Evolutionary conservation across 768 basidiomycete genomes (phyloP), one percentile per base, ranked within the genome.

Genomic region (Omphalotus guepiniiformis): DNA sequence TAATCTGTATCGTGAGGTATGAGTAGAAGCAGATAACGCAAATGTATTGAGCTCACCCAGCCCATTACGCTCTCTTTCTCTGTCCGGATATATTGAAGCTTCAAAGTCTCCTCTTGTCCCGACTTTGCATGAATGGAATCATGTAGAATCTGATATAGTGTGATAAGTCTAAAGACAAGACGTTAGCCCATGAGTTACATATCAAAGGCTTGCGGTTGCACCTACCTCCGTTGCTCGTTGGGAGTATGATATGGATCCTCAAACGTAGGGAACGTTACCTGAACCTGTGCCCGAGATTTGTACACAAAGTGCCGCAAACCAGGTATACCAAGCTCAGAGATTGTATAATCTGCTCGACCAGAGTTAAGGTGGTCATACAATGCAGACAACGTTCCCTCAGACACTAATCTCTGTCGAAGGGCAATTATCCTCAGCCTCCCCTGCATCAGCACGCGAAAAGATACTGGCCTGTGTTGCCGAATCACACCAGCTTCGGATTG

Each of bases 241-340:
- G 69, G 54, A 27, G 70, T 71, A 35, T 85, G 80, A 56, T 96
- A 95, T 5, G 88, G 88, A 15, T 88, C 89, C 59, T 93, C 91
- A 63, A 85, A 94, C n/a, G 65, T 62, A 3, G 96, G 93, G 53
- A 75, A 67, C 0, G 94, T 96, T 28, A 95, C 76, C 61, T 99
- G 96, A 16, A 99, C 93, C 56, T 90, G 81, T 6, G 79, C 71
- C 11, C 91, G 76, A 8, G 89, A 91, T 68, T 97, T 97, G 73
- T 97, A 98, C 39, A 97, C 68, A 60, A 97, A 99, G 63, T 99
- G 96, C 25, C 90, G 80, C 23, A 98, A 67, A 2, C 93, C 93
- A 3, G 92, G 92, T 53, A 95, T 85, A n/a, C 81, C 80, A 9
- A 97, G 67, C 46, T 88, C 84, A 2, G 82, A 81, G 47, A 84